Conservation (phyloP, 2,329 filamentous ascomycete genomes). For the Penicillium sp. region DNA sequence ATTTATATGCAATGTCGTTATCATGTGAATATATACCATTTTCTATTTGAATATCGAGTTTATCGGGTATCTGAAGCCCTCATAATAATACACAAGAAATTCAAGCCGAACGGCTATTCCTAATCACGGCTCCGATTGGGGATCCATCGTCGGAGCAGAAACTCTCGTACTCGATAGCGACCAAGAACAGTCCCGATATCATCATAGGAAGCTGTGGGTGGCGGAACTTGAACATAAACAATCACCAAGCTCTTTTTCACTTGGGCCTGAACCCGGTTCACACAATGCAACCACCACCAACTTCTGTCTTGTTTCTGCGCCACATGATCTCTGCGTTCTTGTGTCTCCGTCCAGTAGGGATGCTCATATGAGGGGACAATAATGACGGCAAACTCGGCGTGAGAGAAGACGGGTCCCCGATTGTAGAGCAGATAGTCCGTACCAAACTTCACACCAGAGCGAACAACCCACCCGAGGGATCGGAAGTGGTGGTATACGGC, state of each 20-base stretch:
- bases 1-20: neutral
- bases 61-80: slow-evolving; percentile 26
- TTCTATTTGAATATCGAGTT: neutral
- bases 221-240: slow-evolving; percentile 87
- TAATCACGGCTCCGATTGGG: slow-evolving; percentile 72
- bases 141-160: slow-evolving; percentile 79
- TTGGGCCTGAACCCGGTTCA: slow-evolving; percentile 85
- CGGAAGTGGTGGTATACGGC: slow-evolving; percentile 94
- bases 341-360: slow-evolving; percentile 63
- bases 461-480: slow-evolving; percentile 90
- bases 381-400: slow-evolving; percentile 88
- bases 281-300: slow-evolving; percentile 68
- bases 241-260: slow-evolving; percentile 88
- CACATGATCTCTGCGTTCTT: slow-evolving; percentile 51
- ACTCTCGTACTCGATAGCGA: slow-evolving; percentile 74
- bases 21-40: neutral
- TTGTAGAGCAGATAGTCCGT: slow-evolving; percentile 94
- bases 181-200: slow-evolving; percentile 65
- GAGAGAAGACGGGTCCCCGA: slow-evolving; percentile 87
- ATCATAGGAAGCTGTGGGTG: slow-evolving; percentile 51
- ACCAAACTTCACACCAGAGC: slow-evolving; percentile 90
- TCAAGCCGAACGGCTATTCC: neutral
- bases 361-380: slow-evolving; percentile 80
- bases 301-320: slow-evolving; percentile 46
- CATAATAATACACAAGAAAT: neutral